Conservation (phyloP, 805 yeast species). For the Cyberlindnera bimundalis region DNA sequence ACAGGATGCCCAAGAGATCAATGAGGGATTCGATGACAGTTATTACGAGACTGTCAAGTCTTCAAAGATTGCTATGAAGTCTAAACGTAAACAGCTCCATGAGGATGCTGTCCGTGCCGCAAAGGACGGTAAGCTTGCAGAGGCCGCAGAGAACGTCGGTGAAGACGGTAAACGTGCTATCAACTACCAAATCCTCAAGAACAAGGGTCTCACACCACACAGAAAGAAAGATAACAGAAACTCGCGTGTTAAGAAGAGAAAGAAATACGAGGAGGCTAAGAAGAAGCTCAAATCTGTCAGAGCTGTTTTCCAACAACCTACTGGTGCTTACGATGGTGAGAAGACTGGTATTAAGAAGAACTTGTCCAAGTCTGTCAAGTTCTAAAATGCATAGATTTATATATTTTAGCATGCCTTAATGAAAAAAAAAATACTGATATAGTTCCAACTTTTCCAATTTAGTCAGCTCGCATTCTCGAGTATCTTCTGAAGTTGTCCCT, state of each 20-base stretch:
- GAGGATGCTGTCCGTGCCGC: conserved; percentile 72
- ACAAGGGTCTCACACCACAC: conserved; percentile 92
- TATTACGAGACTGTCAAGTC: conserved; percentile 57
- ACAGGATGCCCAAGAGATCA: conserved; percentile 36
- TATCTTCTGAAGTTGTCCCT: background rate
- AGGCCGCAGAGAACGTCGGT: conserved; percentile 58
- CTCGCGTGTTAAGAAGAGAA: conserved; percentile 97
- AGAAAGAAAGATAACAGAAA: conserved; percentile 93
- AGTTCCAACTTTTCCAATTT: too few relatives aligned
- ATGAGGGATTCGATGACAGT: conserved; percentile 47
- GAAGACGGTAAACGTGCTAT: conserved; percentile 91
- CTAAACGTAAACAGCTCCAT: conserved; percentile 60
- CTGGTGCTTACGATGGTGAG: conserved; percentile 89
- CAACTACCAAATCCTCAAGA: conserved; percentile 91
- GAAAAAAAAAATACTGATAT: background rate
- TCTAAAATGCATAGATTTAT: conserved; percentile 32
- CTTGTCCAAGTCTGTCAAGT: conserved; percentile 80
- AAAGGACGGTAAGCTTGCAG: conserved; percentile 77
- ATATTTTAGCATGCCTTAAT: too few relatives aligned
- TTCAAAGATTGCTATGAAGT: conserved; percentile 45
- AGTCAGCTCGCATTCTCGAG: too few relatives aligned
- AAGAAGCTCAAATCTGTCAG: conserved; percentile 90
- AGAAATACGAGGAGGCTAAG: conserved; percentile 90
- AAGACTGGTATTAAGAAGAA: conserved; percentile 97
- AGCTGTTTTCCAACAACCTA: conserved; percentile 74